These are phyloP conservation scores for Metschnikowia similis DNA, from an alignment of 805 yeast species.

Conservation along the genomic window DNA sequence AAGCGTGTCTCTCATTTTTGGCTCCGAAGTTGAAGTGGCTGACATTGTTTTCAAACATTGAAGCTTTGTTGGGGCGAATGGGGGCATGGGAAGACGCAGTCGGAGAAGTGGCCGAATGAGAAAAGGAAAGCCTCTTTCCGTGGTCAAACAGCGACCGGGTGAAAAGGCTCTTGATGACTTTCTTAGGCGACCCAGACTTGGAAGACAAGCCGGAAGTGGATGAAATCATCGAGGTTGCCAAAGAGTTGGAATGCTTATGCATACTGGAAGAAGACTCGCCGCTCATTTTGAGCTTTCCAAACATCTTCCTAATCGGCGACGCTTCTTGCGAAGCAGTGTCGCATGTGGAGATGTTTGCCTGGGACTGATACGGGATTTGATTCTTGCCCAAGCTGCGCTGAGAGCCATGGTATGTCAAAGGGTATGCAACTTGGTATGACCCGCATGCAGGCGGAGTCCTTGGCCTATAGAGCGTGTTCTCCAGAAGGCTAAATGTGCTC, in stretches of 20 bases:
- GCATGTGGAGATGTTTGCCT: not conserved
- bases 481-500: constrained; percentile 9
- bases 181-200: constrained; percentile 30
- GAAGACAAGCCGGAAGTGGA: constrained; percentile 25
- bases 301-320: constrained; percentile 31
- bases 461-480: constrained; percentile 11
- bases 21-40: constrained; percentile 5
- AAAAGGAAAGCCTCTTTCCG: constrained; percentile 4
- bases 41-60: constrained; percentile 4
- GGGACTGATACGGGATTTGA: constrained; percentile 2
- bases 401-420: not conserved
- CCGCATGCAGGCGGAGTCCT: constrained; percentile 10
- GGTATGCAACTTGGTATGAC: not conserved
- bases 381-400: not conserved
- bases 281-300: constrained; percentile 20
- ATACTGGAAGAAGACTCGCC: constrained; percentile 19
- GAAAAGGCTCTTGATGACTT: constrained; percentile 22
- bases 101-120: not conserved
- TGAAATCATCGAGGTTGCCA: constrained; percentile 25
- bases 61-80: not conserved
- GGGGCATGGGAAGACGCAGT: not conserved
- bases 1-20: constrained; percentile 1
- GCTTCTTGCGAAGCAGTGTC: constrained; percentile 13
- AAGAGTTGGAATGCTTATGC: constrained; percentile 18
- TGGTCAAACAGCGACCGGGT: constrained; percentile 9